A percentile compares a stretch with the other conserved stretches of the same genome.
These are phyloP conservation scores for Bretschneidera sinensis DNA, from an alignment of 345 rosid genomes.

Conservation along the genomic window DNA sequence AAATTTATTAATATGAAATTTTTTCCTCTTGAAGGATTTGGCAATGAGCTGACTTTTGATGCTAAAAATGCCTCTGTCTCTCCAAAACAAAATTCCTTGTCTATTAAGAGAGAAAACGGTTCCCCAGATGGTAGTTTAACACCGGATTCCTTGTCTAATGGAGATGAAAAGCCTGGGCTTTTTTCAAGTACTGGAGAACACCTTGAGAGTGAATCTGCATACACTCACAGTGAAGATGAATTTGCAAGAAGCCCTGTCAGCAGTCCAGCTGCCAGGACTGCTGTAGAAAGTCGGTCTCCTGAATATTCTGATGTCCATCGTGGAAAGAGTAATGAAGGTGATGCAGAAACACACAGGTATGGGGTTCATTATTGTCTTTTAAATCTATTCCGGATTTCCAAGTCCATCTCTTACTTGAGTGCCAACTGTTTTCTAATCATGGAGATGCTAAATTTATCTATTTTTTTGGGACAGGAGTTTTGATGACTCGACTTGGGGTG, in stretches of 20 bases:
- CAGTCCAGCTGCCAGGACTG: constrained; percentile 63
- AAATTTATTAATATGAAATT: constrained; percentile 13
- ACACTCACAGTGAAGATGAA: constrained; percentile 76
- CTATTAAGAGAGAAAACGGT: constrained; percentile 44
- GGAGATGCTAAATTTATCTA: constrained; percentile 1
- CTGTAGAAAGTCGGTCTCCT: constrained; percentile 59
- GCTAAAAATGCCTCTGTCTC: constrained; percentile 25
- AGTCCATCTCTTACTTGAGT: background rate
- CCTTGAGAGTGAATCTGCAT: constrained; percentile 54
- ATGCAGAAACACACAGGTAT: constrained; percentile 50
- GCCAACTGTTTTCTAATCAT: background rate
- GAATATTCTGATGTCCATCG: constrained; percentile 53
- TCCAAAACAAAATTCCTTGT: constrained; percentile 31
- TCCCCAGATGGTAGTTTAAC: constrained; percentile 47
- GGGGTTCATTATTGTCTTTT: background rate
- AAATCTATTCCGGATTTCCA: background rate
- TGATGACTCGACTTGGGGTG: constrained; percentile 94
- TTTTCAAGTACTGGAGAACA: constrained; percentile 42
- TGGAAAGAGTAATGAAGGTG: constrained; percentile 57
- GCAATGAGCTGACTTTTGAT: constrained; percentile 68
- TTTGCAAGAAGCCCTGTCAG: constrained; percentile 76
- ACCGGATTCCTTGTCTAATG: constrained; percentile 45
- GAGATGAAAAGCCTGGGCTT: constrained; percentile 41
- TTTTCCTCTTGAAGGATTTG: constrained; percentile 62
- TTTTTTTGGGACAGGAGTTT: constrained; percentile 46